phyloP scores from a whole-genome alignment of 2,329 filamentous ascomycete species.

The Colletotrichum viniferum region DNA sequence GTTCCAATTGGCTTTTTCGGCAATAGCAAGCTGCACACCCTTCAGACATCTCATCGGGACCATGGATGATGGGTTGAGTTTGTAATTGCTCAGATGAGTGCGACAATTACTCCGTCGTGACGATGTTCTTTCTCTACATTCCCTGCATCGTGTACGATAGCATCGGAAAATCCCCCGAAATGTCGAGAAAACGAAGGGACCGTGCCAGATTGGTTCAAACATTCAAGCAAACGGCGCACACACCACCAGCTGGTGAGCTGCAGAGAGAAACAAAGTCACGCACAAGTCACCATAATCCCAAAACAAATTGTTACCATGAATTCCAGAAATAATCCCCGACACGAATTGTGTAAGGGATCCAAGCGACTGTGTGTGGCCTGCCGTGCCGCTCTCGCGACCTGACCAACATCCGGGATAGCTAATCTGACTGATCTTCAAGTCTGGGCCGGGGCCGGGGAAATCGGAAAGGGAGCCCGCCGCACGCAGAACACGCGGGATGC shows the following conservation, averaged over 20 bases:
- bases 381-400: background rate
- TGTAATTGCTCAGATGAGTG: background rate
- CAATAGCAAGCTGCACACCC: background rate
- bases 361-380: background rate
- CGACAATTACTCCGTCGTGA: slow-evolving; percentile 1
- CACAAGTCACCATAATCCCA: background rate
- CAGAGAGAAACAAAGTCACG: background rate
- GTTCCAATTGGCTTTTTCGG: background rate
- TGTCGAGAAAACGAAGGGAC: background rate
- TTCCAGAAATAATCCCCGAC: background rate
- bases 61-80: background rate
- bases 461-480: slow-evolving; percentile 2
- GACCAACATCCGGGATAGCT: background rate
- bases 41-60: background rate
- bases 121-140: background rate
- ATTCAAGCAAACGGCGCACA: background rate
- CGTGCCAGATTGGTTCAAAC: background rate
- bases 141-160: background rate
- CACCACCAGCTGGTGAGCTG: background rate
- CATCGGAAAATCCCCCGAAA: background rate
- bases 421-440: slow-evolving; percentile 13
- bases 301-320: background rate
- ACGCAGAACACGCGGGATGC: background rate
- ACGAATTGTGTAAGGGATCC: background rate
- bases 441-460: background rate